These are phyloP conservation scores for Pleurotus tuber-regium DNA, from an alignment of 768 basidiomycete genomes.

Conservation along the genomic window DNA sequence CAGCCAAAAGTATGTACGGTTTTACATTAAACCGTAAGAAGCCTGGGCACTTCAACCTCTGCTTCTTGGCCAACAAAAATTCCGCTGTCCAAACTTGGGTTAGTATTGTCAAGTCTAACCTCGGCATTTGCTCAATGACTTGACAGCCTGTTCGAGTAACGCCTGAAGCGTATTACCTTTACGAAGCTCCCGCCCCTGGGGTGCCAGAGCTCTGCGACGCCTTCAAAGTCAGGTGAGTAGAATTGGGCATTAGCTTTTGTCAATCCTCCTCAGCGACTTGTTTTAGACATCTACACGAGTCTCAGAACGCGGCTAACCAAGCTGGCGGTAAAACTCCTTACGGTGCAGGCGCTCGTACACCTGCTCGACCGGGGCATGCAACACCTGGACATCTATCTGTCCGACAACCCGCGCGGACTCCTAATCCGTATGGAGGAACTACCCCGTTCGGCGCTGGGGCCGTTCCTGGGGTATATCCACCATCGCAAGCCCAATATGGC, in stretches of 20 bases:
- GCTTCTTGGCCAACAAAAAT: slow-evolving; percentile 91
- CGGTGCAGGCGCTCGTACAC: slow-evolving; percentile 68
- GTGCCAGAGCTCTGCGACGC: slow-evolving; percentile 95
- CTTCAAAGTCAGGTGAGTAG: slow-evolving; percentile 80
- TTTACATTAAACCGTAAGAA: slow-evolving; percentile 87
- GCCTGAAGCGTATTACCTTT: slow-evolving; percentile 86
- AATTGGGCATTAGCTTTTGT: not conserved
- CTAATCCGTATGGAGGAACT: slow-evolving; percentile 69
- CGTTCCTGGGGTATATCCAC: slow-evolving; percentile 26
- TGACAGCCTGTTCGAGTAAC: slow-evolving; percentile 82
- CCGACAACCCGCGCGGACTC: slow-evolving; percentile 71
- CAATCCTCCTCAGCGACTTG: slow-evolving; percentile 10
- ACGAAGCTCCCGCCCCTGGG: slow-evolving; percentile 86
- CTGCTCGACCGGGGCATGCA: slow-evolving; percentile 68
- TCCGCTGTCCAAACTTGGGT: slow-evolving; percentile 92
- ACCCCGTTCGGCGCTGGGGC: slow-evolving; percentile 40
- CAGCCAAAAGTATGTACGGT: slow-evolving; percentile 92
- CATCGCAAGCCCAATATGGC: slow-evolving; percentile 36
- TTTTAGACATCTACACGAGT: slow-evolving; percentile 72
- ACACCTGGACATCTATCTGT: slow-evolving; percentile 82
- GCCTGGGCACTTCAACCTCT: slow-evolving; percentile 91
- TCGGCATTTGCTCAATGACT: slow-evolving; percentile 8
- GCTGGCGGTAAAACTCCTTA: slow-evolving; percentile 80
- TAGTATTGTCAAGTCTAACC: slow-evolving; percentile 24
- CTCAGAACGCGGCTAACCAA: slow-evolving; percentile 53